These are phyloP conservation scores for Prorocentrum cordatum DNA, from an alignment of 169 alveolate species.

Conservation along the genomic window DNA sequence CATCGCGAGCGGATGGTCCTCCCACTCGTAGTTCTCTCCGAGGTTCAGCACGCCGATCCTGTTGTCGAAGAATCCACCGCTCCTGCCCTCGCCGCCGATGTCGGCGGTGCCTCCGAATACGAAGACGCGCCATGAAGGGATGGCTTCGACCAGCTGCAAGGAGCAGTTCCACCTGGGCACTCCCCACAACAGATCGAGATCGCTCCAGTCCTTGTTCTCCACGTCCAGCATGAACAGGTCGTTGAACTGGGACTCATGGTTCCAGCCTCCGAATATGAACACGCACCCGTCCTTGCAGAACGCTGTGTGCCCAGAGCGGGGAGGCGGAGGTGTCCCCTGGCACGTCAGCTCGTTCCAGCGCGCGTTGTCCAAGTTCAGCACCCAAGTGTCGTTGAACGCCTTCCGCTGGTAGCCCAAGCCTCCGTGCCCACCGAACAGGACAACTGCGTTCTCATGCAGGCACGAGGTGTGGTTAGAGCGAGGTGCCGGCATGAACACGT, in stretches of 20 bases:
- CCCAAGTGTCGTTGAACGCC: slow-evolving; percentile 84
- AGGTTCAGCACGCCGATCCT: slow-evolving; percentile 48
- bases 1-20: too few species aligned
- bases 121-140: slow-evolving; percentile 89
- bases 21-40: slow-evolving; percentile 69
- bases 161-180: slow-evolving; percentile 89
- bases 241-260: slow-evolving; percentile 81
- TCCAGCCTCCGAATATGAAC: slow-evolving; percentile 87
- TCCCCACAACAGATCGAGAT: slow-evolving; percentile 82
- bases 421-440: slow-evolving; percentile 84
- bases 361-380: slow-evolving; percentile 79
- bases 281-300: slow-evolving; percentile 75
- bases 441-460: slow-evolving; percentile 60
- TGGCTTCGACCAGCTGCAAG: slow-evolving; percentile 86
- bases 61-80: slow-evolving; percentile 65
- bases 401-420: slow-evolving; percentile 80
- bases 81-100: slow-evolving; percentile 76
- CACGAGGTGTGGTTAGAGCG: slow-evolving; percentile 71
- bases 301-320: slow-evolving; percentile 72
- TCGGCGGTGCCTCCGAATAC: slow-evolving; percentile 89
- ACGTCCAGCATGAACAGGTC: slow-evolving; percentile 81
- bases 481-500: slow-evolving; percentile 42
- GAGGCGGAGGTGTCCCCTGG: slow-evolving; percentile 83
- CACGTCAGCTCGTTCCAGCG: slow-evolving; percentile 81
- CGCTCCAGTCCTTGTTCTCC: slow-evolving; percentile 85